Evolutionary conservation across 345 rosid genomes (phyloP), one percentile per base, ranked within the genome.

Genomic region (Linum tenue): DNA sequence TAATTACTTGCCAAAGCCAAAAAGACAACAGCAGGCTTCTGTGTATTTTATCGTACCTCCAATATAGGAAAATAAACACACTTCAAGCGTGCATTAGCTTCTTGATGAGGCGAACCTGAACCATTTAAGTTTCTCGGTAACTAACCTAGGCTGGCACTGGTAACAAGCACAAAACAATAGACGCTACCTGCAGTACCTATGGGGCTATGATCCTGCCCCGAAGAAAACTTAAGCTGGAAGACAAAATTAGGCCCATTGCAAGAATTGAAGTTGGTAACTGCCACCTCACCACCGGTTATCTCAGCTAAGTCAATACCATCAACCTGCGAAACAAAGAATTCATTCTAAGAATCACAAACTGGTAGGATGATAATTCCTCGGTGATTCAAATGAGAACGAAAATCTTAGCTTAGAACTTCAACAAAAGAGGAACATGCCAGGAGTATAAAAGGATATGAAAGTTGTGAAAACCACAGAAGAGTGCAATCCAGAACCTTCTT

Each of bases 41-140:
- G n/a, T 22, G 8, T 0, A 2, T 35, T 37, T n/a, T 39, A 12
- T 48, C 73, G 43, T 76, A 85, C 97, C 94, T 82, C 82, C 62
- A 59, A 51, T 67, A 85, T 63, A 35, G 94, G 97, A 69, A 82
- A 81, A 77, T 90, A 90, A 70, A 79, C 79, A 75, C 80, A 85
- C 69, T 75, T 84, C 22, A 87, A 80, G 64, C 89, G 83, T 50
- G 91, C 94, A 79, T 87, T 85, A 57, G 94, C 97, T 67, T 62
- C 66, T 44, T 40, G 73, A 64, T 60, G 62, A 59, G 68, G 62
- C 50, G 73, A 65, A 81, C 84, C 84, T 82, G 74, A 51, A 10
- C 69, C 42, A 60, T 62, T 56, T 38, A 42, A 55, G 70, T 6
- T 60, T 22, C 17, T 68, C 53, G 56, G 50, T 42, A 66, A 51